These are phyloP conservation scores for Stereocaulon alpinum DNA, from an alignment of 495 filamentous ascomycete genomes.

Conservation along the genomic window DNA sequence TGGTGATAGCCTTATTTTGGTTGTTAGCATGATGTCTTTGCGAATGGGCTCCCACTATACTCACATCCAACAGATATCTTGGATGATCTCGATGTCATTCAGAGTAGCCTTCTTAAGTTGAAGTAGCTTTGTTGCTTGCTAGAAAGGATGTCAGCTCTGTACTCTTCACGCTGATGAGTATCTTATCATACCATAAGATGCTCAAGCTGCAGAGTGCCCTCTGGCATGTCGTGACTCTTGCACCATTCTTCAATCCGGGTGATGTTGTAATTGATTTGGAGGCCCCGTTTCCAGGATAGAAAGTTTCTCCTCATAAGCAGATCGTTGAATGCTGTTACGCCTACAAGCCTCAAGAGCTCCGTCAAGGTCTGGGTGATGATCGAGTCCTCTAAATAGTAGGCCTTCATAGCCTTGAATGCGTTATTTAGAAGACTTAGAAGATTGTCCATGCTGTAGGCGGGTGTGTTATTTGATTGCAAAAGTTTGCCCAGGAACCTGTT, in stretches of 20 bases:
- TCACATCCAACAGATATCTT: constrained; percentile 99
- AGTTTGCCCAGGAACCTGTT: constrained; percentile 97
- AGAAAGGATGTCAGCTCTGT: constrained; percentile 25
- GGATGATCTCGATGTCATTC: constrained; percentile 99
- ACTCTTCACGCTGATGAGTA: not conserved
- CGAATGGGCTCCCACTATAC: constrained; percentile 22
- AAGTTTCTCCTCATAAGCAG: constrained; percentile 96
- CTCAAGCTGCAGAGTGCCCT: constrained; percentile 93
- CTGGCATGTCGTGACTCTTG: constrained; percentile 99
- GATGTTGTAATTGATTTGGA: constrained; percentile 99
- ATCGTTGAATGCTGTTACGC: constrained; percentile 98
- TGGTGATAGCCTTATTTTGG: constrained; percentile 64
- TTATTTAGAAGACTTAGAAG: constrained; percentile 91
- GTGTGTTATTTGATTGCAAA: constrained; percentile 72
- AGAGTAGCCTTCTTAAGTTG: constrained; percentile 98
- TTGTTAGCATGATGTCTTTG: not conserved
- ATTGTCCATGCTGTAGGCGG: constrained; percentile 98
- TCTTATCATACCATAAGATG: constrained; percentile 73
- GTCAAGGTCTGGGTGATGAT: constrained; percentile 94
- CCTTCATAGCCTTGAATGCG: constrained; percentile 96
- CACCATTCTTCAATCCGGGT: constrained; percentile 99
- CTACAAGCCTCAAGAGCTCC: constrained; percentile 85
- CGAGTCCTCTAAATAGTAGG: constrained; percentile 89
- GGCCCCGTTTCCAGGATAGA: constrained; percentile 96
- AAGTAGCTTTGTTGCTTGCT: constrained; percentile 97